Evolutionary conservation across 805 yeast genomes (phyloP).

Genomic region (Pichia paraexigua): DNA sequence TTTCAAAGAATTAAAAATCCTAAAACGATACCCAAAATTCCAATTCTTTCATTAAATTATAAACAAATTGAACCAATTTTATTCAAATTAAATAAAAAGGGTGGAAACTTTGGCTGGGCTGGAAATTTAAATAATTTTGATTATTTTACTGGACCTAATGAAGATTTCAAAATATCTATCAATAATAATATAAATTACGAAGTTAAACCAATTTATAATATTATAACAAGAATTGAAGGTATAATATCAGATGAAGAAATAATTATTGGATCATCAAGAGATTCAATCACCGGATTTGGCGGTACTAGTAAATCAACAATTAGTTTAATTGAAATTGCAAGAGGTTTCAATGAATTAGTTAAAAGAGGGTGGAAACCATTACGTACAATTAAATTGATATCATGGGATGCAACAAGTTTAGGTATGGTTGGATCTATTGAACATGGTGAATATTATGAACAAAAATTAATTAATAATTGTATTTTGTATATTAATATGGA

Average conservation of each 20-base stretch:
- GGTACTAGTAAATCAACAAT: conserved; percentile 45
- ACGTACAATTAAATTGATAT: conserved; percentile 31
- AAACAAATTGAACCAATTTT: conserved; percentile 37
- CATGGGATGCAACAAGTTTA: conserved; percentile 41
- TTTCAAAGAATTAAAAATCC: conserved; percentile 32
- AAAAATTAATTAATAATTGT: conserved; percentile 32
- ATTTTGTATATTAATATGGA: conserved; percentile 47
- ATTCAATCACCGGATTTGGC: conserved; percentile 43
- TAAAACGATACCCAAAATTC: conserved; percentile 40
- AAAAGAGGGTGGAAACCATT: conserved; percentile 39
- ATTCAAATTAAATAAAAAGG: conserved; percentile 29
- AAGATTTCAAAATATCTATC: conserved; percentile 28
- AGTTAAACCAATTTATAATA: conserved; percentile 39
- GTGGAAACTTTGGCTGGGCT: conserved; percentile 29
- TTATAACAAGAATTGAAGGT: conserved; percentile 50
- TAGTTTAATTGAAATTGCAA: conserved; percentile 42
- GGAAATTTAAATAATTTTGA: conserved; percentile 36
- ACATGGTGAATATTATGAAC: conserved; percentile 42
- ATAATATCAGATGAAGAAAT: conserved; percentile 43
- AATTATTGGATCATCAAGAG: conserved; percentile 49
- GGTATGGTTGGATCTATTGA: conserved; percentile 51
- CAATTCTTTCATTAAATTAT: conserved; percentile 44
- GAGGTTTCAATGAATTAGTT: conserved; percentile 39
- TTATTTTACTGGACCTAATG: conserved; percentile 42
- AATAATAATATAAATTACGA: conserved; percentile 35